These are phyloP conservation scores for Ottelia alismoides DNA, from an alignment of 106 monocot species.

Conservation along the genomic window DNA sequence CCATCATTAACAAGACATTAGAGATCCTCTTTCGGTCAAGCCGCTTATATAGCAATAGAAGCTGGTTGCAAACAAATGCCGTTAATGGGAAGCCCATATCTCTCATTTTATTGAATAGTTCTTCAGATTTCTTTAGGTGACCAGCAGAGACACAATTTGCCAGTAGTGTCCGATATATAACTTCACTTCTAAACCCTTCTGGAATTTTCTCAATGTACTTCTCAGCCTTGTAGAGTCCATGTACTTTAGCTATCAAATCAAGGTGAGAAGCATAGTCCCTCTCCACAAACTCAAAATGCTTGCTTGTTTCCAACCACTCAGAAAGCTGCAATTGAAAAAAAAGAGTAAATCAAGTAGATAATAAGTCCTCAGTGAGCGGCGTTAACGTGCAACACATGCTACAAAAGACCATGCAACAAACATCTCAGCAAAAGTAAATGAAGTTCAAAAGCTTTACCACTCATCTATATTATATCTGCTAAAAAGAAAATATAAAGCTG, in stretches of 20 bases:
- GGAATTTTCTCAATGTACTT: slow-evolving; percentile 51
- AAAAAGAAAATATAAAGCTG: too few relatives aligned
- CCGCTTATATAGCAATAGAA: slow-evolving; percentile 53
- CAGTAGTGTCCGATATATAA: slow-evolving; percentile 55
- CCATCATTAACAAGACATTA: slow-evolving; percentile 55
- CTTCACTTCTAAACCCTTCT: slow-evolving; percentile 38
- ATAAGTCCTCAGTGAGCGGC: too few relatives aligned
- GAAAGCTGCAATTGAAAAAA: slow-evolving; percentile 3
- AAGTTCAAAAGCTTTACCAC: too few relatives aligned
- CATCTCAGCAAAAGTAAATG: too few relatives aligned
- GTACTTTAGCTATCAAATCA: slow-evolving; percentile 60
- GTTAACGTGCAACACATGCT: too few relatives aligned
- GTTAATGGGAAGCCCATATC: slow-evolving; percentile 45
- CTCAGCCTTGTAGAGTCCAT: slow-evolving; percentile 50
- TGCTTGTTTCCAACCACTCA: slow-evolving; percentile 62
- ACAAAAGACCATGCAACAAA: too few relatives aligned
- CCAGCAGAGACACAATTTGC: slow-evolving; percentile 37
- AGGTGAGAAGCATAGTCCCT: slow-evolving; percentile 57
- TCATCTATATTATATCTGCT: too few relatives aligned
- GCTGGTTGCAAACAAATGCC: slow-evolving; percentile 50
- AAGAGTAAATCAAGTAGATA: too few relatives aligned
- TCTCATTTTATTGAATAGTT: slow-evolving; percentile 59
- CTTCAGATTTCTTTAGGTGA: slow-evolving; percentile 57
- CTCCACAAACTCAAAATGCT: slow-evolving; percentile 34
- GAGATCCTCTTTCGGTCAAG: slow-evolving; percentile 40